phyloP scores from a whole-genome alignment of 2,329 filamentous ascomycete genomes.

The Trichoderma arundinaceum region DNA sequence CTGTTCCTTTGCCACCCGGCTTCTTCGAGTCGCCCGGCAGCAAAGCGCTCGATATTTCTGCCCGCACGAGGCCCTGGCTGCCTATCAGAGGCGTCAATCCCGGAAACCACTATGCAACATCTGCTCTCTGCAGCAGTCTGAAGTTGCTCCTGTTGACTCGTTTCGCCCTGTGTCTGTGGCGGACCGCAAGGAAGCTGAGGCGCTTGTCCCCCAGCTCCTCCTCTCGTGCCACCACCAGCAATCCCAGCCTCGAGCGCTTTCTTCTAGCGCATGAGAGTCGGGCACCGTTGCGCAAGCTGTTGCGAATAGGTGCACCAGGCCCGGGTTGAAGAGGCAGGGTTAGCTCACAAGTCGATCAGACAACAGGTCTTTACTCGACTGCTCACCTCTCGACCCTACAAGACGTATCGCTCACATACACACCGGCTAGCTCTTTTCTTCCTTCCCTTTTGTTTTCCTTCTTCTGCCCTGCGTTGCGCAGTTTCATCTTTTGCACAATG shows the following conservation, averaged over 20 bases:
- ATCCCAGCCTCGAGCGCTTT: not conserved
- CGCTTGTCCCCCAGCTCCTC: slow-evolving; percentile 16
- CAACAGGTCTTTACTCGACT: not conserved
- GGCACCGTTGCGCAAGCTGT: slow-evolving; percentile 1
- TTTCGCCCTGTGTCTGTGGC: slow-evolving; percentile 1
- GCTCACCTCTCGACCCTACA: not conserved
- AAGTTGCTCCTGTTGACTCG: slow-evolving; percentile 20
- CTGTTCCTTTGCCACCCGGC: slow-evolving; percentile 27
- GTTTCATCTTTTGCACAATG: slow-evolving; percentile 39
- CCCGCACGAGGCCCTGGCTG: slow-evolving; percentile 14
- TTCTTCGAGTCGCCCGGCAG: slow-evolving; percentile 20
- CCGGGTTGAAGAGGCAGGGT: not conserved
- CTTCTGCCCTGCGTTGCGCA: not conserved
- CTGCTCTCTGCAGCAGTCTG: slow-evolving; percentile 16
- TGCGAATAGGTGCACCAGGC: not conserved
- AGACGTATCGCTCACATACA: not conserved
- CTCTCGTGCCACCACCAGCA: slow-evolving; percentile 2
- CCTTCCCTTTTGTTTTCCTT: not conserved
- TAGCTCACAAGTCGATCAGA: slow-evolving; percentile 4
- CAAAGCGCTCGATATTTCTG: slow-evolving; percentile 12
- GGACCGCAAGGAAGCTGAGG: slow-evolving; percentile 21
- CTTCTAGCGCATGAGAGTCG: not conserved
- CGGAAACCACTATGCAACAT: slow-evolving; percentile 22
- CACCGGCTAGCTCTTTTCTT: not conserved
- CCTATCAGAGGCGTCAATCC: slow-evolving; percentile 12